Base-by-base conservation (phyloP, 2,329 filamentous ascomycete species). In the Fusarium drepaniforme region DNA sequence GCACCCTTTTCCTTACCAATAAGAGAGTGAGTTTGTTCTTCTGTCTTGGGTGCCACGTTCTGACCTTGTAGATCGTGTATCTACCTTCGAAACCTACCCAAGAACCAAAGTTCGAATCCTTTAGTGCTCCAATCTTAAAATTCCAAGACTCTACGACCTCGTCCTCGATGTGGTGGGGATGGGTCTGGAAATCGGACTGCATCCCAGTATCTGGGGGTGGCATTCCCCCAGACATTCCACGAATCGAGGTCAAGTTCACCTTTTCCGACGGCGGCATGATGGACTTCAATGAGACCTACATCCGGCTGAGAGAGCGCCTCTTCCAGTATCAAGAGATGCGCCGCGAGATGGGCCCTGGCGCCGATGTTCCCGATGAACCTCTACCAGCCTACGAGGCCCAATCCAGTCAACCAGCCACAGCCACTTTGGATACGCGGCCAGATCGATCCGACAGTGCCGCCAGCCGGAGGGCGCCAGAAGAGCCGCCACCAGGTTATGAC, bases 261-360 rank as follows among this genome's bases (percentile, higher is more conserved):
- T 98, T 98, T 87, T 96, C 95, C 81, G 96, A 98, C 73, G 96
- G 96, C 51, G 96, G 96, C n/a, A 96, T 96, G 68, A 97, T 93
- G 82, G 95, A 98, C 77, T 98, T 97, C 80, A 93, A 96, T 78
- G 90, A 91, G 61, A 90, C 90, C 63, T 98, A 96, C 80, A 94
- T 97, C 78, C 89, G 93, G 66, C 91, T 98, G 74, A 95, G 94
- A 81, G 96, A 97, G 80, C 90, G 95, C 8, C 85, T 98, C 66
- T 90, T 93, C 74, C 94, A 98, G 78, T 94, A 92, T 9, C 90
- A 95, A 42, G 94, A 97, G 66, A 89, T 93, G 68, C 92, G 92
- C 37, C 85, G 92, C 66, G 93, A 93, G 78, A 91, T 88, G 73
- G 92, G 92, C n/a, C 87, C 87, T 74, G 86, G 83, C 56, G 86